These are phyloP conservation scores for Citrus unshiu DNA, from an alignment of 345 rosid genomes.

Conservation along the genomic window DNA sequence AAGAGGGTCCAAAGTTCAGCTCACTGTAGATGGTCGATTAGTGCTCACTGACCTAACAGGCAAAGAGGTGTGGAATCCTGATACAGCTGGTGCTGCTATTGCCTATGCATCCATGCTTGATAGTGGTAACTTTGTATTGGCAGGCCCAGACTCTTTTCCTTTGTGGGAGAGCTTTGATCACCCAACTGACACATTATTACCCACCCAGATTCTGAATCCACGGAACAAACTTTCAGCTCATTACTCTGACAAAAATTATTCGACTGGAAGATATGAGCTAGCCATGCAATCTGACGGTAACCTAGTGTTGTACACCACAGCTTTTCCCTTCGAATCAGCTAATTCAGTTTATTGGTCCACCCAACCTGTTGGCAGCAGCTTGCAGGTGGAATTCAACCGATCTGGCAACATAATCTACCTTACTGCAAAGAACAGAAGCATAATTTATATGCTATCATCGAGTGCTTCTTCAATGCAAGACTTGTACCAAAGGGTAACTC, in stretches of 20 bases:
- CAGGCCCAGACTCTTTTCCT: background rate
- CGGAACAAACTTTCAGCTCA: conserved; percentile 20
- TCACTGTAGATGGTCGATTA: conserved; percentile 30
- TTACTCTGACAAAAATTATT: conserved; percentile 26
- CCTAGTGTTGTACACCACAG: conserved; percentile 23
- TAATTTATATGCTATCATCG: background rate
- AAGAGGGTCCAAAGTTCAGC: conserved; percentile 35
- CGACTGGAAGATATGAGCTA: conserved; percentile 35
- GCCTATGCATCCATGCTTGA: conserved; percentile 48
- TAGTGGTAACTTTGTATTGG: conserved; percentile 46
- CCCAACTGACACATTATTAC: conserved; percentile 57
- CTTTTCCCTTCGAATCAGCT: conserved; percentile 4
- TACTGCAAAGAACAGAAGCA: conserved; percentile 18
- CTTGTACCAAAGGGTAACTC: conserved; percentile 37
- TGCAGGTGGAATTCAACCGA: conserved; percentile 37
- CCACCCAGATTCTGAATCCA: conserved; percentile 32
- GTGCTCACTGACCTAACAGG: conserved; percentile 36
- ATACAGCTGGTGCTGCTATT: conserved; percentile 10
- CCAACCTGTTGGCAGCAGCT: background rate
- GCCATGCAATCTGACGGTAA: conserved; percentile 31
- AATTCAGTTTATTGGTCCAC: conserved; percentile 32
- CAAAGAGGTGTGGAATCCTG: conserved; percentile 24
- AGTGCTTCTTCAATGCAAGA: conserved; percentile 3
- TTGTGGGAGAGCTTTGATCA: conserved; percentile 48
- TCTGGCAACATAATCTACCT: conserved; percentile 41